Conservation (phyloP, 129 eudicot genomes). For the Escallonia rubra region DNA sequence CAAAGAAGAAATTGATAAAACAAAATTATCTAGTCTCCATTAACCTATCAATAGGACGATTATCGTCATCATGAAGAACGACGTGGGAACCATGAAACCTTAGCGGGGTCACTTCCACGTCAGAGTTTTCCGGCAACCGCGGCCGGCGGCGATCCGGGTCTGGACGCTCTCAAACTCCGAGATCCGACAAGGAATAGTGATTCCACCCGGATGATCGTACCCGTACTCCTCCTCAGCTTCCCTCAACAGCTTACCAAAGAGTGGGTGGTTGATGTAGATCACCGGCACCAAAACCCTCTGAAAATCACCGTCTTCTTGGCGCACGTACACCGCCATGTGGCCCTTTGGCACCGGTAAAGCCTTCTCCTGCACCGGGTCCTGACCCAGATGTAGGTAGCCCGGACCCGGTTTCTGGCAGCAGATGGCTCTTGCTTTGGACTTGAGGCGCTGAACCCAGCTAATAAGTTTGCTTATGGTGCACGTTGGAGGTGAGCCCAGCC, state of each 20-base stretch:
- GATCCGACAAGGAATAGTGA: constrained; percentile 83
- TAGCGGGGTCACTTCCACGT: constrained; percentile 24
- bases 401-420: constrained; percentile 22
- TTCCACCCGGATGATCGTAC: constrained; percentile 78
- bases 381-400: constrained; percentile 29
- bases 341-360: constrained; percentile 65
- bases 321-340: constrained; percentile 83
- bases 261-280: constrained; percentile 77
- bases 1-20: no score
- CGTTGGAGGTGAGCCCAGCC: constrained; percentile 16
- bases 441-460: constrained; percentile 42
- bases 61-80: constrained; percentile 23
- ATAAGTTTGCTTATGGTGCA: constrained; percentile 26
- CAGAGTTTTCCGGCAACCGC: constrained; percentile 55
- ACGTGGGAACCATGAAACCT: neutral
- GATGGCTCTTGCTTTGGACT: constrained; percentile 50
- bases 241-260: constrained; percentile 63
- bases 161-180: constrained; percentile 76
- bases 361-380: constrained; percentile 29
- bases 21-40: no score
- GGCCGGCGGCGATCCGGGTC: constrained; percentile 52
- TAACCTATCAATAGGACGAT: no score
- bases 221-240: constrained; percentile 90
- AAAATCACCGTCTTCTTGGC: constrained; percentile 62
- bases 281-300: constrained; percentile 82